Percentiles rank a stretch among this genome's conserved stretches.
Evolutionary conservation across 169 alveolate genomes (phyloP).

Genomic region (Eimeria brunetti): DNA sequence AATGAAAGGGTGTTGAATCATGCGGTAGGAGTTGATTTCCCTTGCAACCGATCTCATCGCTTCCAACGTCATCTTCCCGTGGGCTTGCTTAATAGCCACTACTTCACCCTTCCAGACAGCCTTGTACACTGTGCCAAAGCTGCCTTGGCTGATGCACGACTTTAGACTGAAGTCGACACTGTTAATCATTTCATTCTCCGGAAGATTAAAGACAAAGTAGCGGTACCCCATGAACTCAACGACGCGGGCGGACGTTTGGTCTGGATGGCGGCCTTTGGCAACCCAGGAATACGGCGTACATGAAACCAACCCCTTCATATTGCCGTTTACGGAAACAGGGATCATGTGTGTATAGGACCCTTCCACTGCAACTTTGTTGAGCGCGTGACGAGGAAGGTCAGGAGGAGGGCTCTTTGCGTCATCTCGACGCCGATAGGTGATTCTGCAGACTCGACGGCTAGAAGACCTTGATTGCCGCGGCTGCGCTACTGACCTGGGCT

Average conservation of each 20-base stretch:
- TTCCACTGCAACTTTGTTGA: slow-evolving; percentile 48
- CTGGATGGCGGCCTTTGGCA: slow-evolving; percentile 33
- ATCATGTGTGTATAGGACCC: slow-evolving; percentile 71
- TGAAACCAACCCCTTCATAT: slow-evolving; percentile 41
- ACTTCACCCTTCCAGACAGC: slow-evolving; percentile 83
- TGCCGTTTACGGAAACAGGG: slow-evolving; percentile 58
- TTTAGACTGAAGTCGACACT: slow-evolving; percentile 28
- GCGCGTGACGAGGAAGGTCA: slow-evolving; percentile 66
- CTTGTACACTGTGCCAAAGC: slow-evolving; percentile 85
- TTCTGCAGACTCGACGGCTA: slow-evolving; percentile 35
- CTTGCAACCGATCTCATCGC: slow-evolving; percentile 88
- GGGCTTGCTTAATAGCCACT: slow-evolving; percentile 85
- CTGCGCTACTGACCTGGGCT: not conserved
- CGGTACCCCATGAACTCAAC: slow-evolving; percentile 54
- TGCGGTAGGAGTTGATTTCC: slow-evolving; percentile 88
- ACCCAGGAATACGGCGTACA: slow-evolving; percentile 37
- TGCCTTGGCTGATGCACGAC: slow-evolving; percentile 84
- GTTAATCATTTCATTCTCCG: slow-evolving; percentile 58
- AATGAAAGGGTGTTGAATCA: slow-evolving; percentile 85
- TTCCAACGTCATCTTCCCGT: slow-evolving; percentile 82
- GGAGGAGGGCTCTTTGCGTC: slow-evolving; percentile 64
- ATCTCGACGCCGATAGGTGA: slow-evolving; percentile 46
- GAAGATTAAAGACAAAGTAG: slow-evolving; percentile 71
- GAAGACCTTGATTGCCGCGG: slow-evolving; percentile 50
- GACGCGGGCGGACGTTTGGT: slow-evolving; percentile 73